Base-by-base conservation (phyloP, 768 basidiomycete species). In the Suillus weaverae region DNA sequence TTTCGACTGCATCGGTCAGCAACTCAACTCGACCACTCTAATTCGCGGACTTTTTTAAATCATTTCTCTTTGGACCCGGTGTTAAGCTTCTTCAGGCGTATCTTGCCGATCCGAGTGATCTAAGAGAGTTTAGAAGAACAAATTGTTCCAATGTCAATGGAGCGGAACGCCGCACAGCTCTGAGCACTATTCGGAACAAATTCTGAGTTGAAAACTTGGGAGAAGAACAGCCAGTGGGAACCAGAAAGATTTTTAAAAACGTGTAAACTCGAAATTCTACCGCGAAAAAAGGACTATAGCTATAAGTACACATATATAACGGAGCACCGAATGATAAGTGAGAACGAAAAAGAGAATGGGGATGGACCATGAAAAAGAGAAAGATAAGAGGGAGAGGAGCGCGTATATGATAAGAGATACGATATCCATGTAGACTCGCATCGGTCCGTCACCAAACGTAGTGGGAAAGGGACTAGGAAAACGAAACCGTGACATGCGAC, bases 221-320 rank as follows among this genome's bases (percentile, higher is more conserved):
- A 48, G 13, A 50, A 50, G 48, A 50, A 50, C 14, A 50, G 30
- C 14, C 26, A 50, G 22, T 26, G 7, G 22, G 13, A 30, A 51
- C 16, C 4, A 32, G 50, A 32, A 51, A 11, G 14, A 14, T 14
- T 30, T 43, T 43, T 14, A 18, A 51, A 51, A 30, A 18, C 26
- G 26, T 51, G 16, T 50, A 50, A 50, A 50, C 14, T 16, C 26
- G 14, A 26, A 26, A 7, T 53, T 53, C 51, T 53, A 53, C 18
- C 16, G 30, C 51, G 32, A 32, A 32, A 30, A 53, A 22, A 46
- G 11, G 5, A 22, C 50, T 51, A 50, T 50, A 35, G 61, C 33
- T 69, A 75, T 68, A 71, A 77, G 69, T 75, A 76, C 76, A 75
- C 33, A 68, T 70, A 64, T 59, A 64, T 44, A 64, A 64, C 60